A percentile compares a stretch with the other conserved stretches of the same genome.
Conservation (phyloP, 1,284 basidiomycete species). For the Ceratobasidium sp. region DNA sequence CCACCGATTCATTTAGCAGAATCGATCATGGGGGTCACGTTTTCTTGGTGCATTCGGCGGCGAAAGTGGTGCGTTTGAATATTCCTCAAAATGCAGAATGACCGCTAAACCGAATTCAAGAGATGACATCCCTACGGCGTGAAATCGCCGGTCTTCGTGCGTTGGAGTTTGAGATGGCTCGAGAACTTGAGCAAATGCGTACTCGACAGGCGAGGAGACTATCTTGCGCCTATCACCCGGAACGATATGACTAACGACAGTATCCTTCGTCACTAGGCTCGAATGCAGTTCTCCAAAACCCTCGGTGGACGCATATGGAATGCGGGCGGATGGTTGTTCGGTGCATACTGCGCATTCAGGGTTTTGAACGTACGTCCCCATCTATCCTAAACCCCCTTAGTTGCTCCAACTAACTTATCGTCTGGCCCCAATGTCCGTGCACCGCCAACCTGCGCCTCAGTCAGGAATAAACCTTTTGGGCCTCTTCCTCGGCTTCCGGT, state of each 20-base stretch:
- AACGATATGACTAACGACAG: neutral
- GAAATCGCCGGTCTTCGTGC: slow-evolving; percentile 75
- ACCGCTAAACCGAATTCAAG: slow-evolving; percentile 54
- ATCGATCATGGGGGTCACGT: slow-evolving; percentile 56
- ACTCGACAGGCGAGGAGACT: slow-evolving; percentile 58
- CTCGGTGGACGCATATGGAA: slow-evolving; percentile 67
- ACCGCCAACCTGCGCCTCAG: neutral
- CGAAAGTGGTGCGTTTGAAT: slow-evolving; percentile 61
- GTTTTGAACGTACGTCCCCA: slow-evolving; percentile 68
- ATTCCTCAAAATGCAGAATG: slow-evolving; percentile 10
- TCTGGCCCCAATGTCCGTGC: neutral
- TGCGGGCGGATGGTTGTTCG: slow-evolving; percentile 68
- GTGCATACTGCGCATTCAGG: slow-evolving; percentile 75
- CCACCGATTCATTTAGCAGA: slow-evolving; percentile 48
- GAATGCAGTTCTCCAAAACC: slow-evolving; percentile 67
- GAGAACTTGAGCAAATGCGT: slow-evolving; percentile 67
- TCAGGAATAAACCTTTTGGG: slow-evolving; percentile 25
- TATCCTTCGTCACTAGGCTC: slow-evolving; percentile 53
- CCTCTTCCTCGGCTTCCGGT: slow-evolving; percentile 32
- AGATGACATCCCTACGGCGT: slow-evolving; percentile 57
- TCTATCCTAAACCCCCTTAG: neutral
- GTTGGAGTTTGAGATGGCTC: slow-evolving; percentile 76
- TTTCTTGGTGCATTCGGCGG: slow-evolving; percentile 63
- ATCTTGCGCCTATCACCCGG: neutral
- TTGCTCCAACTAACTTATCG: too few species aligned